Evolutionary conservation across 306 rosid genomes (phyloP).

Genomic region (Ziziphus jujuba): DNA sequence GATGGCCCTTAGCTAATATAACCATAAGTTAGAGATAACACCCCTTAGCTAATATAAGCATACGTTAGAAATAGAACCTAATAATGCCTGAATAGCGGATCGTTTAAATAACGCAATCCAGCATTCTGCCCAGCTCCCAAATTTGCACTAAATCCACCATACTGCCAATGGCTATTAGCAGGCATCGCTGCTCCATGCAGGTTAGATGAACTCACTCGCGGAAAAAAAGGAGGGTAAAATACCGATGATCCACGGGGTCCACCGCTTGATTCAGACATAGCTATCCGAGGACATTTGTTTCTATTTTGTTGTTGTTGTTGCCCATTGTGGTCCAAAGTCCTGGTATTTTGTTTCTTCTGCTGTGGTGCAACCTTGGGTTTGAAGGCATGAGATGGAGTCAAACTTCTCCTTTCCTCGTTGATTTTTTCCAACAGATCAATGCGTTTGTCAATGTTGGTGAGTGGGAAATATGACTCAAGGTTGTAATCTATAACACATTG

Average conservation of each 20-base stretch:
- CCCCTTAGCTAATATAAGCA: too few relatives aligned
- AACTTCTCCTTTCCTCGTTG: slow-evolving; percentile 13
- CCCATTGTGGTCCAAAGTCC: background rate
- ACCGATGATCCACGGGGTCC: background rate
- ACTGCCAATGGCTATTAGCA: background rate
- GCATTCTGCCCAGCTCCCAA: background rate
- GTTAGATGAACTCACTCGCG: background rate
- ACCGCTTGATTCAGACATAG: background rate
- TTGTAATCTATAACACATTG: slow-evolving; percentile 48
- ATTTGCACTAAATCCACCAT: background rate
- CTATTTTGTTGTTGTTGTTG: slow-evolving; percentile 5
- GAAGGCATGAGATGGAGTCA: background rate
- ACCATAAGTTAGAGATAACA: too few relatives aligned
- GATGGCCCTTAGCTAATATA: too few relatives aligned
- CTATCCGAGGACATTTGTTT: slow-evolving; percentile 4
- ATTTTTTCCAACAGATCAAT: slow-evolving; percentile 24
- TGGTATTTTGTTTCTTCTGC: background rate
- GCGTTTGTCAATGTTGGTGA: slow-evolving; percentile 27
- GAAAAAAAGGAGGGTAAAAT: background rate
- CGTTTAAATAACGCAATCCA: background rate
- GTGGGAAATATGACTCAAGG: slow-evolving; percentile 32
- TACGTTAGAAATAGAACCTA: background rate
- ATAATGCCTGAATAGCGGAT: background rate
- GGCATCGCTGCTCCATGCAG: background rate
- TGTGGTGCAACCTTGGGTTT: slow-evolving; percentile 7